Evolutionary conservation across 345 rosid genomes (phyloP).

Genomic region (Eucalyptus coolabah): DNA sequence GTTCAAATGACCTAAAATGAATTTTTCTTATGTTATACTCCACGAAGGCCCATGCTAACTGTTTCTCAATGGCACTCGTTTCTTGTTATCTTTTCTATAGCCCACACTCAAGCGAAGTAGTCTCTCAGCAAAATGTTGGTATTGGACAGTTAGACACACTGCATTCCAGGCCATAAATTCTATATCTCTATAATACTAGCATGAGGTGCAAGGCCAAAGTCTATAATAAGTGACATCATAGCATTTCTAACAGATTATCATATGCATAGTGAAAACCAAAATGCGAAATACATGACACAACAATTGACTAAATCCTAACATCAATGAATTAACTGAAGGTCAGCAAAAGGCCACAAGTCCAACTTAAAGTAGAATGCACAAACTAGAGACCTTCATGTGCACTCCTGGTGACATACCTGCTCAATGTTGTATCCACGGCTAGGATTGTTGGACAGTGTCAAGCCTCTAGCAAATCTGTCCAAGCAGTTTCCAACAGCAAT

Average conservation of each 20-base stretch:
- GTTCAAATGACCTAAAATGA: background rate
- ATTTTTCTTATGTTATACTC: background rate
- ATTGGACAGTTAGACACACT: background rate
- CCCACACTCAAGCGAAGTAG: background rate
- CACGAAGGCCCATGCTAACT: background rate
- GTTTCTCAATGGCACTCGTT: background rate
- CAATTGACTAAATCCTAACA: no score
- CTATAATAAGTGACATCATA: background rate
- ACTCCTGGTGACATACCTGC: conserved; percentile 32
- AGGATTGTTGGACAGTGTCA: conserved; percentile 86
- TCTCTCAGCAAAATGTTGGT: background rate
- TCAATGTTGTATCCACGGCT: conserved; percentile 97
- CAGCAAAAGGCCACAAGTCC: no score
- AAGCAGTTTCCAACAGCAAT: conserved; percentile 96
- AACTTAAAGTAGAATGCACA: no score
- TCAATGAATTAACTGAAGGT: no score
- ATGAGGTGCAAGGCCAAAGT: background rate
- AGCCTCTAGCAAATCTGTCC: conserved; percentile 88
- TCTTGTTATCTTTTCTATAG: accelerated
- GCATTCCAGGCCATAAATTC: background rate
- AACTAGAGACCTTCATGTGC: background rate
- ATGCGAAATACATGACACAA: no score
- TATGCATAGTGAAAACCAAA: no score
- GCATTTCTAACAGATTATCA: background rate
- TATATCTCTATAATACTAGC: background rate